These are phyloP conservation scores for Parietichytrium sp. DNA, from an alignment of 108 stramenopile species.

Conservation along the genomic window DNA sequence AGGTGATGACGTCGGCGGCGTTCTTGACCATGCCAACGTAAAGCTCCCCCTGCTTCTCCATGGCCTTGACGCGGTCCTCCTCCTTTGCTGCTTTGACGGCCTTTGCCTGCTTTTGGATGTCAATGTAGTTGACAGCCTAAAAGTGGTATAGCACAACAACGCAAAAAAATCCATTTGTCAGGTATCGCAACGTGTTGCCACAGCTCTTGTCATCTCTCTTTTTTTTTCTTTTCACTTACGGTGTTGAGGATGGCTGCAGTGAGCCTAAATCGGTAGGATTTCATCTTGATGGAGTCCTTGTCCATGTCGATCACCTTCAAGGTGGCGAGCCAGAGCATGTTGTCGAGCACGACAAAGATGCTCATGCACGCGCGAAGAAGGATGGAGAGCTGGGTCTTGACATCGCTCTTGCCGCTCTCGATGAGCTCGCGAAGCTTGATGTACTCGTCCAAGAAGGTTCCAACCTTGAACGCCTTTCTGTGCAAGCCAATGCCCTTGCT, in stretches of 20 bases:
- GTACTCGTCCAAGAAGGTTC: constrained; percentile 27
- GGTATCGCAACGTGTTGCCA: too few relatives aligned
- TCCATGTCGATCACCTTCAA: constrained; percentile 4
- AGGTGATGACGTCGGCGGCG: constrained; percentile 30
- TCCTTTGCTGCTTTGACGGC: constrained; percentile 17
- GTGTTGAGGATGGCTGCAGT: background rate
- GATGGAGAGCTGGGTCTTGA: background rate
- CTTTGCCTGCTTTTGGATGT: constrained; percentile 25
- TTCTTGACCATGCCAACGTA: constrained; percentile 25
- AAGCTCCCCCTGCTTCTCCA: constrained; percentile 29
- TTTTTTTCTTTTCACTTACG: too few relatives aligned
- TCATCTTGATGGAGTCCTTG: constrained; percentile 34
- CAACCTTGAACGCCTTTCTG: constrained; percentile 26
- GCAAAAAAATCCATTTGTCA: too few relatives aligned
- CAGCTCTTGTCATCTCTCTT: too few relatives aligned
- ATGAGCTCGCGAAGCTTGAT: constrained; percentile 6
- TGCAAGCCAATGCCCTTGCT: constrained; percentile 26
- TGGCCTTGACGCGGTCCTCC: constrained; percentile 34
- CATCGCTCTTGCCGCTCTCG: background rate
- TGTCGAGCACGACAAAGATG: background rate
- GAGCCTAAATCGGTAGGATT: constrained; percentile 8
- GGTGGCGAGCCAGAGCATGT: background rate
- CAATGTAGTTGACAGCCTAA: background rate
- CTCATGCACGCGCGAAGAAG: constrained; percentile 31
- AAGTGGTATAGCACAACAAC: too few relatives aligned